A percentile compares a stretch with the other conserved stretches of the same genome.
Evolutionary conservation across 345 rosid species (phyloP).

Genomic region (Psidium friedrichsthalianum): DNA sequence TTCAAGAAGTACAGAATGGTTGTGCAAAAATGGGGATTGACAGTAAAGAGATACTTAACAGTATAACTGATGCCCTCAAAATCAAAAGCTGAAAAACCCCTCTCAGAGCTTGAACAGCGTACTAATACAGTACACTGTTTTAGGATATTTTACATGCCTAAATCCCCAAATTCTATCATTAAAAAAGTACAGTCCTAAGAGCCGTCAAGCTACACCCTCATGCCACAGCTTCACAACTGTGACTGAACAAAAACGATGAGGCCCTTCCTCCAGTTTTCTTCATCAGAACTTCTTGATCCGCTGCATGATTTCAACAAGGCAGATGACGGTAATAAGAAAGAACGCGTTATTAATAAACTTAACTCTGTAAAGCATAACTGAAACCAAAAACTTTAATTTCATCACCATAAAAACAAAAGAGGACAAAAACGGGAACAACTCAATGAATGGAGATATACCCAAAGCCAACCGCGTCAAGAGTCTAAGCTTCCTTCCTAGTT

Average conservation of each 20-base stretch:
- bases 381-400: background rate
- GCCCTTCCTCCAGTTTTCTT: background rate
- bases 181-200: background rate
- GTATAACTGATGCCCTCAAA: background rate
- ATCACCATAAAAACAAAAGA: background rate
- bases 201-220: background rate
- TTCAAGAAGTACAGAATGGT: background rate
- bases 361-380: background rate
- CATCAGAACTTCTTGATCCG: background rate
- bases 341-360: background rate
- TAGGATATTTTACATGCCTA: background rate
- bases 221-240: background rate
- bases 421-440: background rate
- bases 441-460: background rate
- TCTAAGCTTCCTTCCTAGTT: conserved; percentile 89
- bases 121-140: background rate
- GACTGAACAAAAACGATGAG: background rate
- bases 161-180: background rate
- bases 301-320: background rate
- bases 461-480: background rate
- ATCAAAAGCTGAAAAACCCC: background rate
- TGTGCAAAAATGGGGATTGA: background rate
- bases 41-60: background rate
- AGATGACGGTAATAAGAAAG: background rate
- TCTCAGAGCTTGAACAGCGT: background rate